Evolutionary conservation across 192 early-diverging fungal species (phyloP).

Genomic region (Gryganskiella cystojenkinii): DNA sequence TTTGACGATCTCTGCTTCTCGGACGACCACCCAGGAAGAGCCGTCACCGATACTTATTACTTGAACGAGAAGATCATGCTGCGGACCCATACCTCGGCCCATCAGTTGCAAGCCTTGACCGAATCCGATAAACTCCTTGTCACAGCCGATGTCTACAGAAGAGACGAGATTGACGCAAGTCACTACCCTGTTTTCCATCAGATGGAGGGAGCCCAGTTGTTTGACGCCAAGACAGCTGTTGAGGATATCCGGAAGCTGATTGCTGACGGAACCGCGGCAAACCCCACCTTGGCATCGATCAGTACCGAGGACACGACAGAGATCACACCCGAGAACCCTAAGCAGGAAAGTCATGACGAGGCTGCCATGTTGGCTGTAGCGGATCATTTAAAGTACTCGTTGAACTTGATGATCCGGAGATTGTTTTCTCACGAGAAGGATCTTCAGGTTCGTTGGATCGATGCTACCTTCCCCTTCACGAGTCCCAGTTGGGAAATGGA

Average conservation of each 20-base stretch:
- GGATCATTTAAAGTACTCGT: constrained; percentile 79
- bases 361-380: constrained; percentile 67
- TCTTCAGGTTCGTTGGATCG: constrained; percentile 93
- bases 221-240: constrained; percentile 57
- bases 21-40: constrained; percentile 83
- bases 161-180: constrained; percentile 95
- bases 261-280: constrained; percentile 6
- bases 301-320: constrained; percentile 58
- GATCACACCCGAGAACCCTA: constrained; percentile 74
- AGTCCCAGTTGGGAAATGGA: constrained; percentile 98
- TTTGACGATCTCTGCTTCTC: constrained; percentile 94
- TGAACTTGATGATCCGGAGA: constrained; percentile 84
- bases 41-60: constrained; percentile 93
- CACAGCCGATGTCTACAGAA: constrained; percentile 97
- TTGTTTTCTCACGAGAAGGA: constrained; percentile 73
- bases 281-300: constrained; percentile 33
- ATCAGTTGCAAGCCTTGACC: constrained; percentile 86
- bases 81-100: constrained; percentile 95
- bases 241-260: constrained; percentile 51
- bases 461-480: constrained; percentile 96
- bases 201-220: constrained; percentile 92
- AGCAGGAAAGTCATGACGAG: constrained; percentile 75
- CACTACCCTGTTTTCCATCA: constrained; percentile 99
- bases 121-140: constrained; percentile 80
- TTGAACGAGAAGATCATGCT: constrained; percentile 82